A percentile compares a stretch with the other conserved stretches of the same genome.
These are phyloP conservation scores for Jimgerdemannia lactiflua DNA, from an alignment of 192 early-diverging fungal genomes.

Conservation along the genomic window DNA sequence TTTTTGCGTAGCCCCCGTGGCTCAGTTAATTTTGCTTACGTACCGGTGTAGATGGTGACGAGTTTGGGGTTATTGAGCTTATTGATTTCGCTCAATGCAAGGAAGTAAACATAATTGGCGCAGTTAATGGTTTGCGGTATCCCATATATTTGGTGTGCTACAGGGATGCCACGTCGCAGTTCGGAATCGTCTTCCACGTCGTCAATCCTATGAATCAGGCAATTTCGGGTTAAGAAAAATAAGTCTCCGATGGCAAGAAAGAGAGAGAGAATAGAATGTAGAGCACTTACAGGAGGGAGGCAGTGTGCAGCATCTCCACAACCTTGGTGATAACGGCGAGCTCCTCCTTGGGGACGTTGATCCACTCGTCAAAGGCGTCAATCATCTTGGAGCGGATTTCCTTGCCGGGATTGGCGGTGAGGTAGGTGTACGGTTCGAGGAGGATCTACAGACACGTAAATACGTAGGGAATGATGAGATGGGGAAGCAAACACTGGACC, in stretches of 20 bases:
- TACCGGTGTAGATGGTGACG: slow-evolving; percentile 81
- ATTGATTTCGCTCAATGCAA: slow-evolving; percentile 77
- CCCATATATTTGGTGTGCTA: slow-evolving; percentile 97
- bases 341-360: slow-evolving; percentile 66
- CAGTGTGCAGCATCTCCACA: slow-evolving; percentile 93
- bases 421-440: slow-evolving; percentile 92
- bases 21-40: background rate
- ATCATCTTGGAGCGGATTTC: slow-evolving; percentile 91
- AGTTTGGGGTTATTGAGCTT: slow-evolving; percentile 63
- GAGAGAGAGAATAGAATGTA: background rate
- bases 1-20: too few relatives aligned
- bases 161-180: slow-evolving; percentile 85
- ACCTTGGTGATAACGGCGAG: slow-evolving; percentile 73
- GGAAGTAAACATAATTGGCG: slow-evolving; percentile 97
- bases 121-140: slow-evolving; percentile 92
- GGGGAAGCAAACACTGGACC: too few relatives aligned
- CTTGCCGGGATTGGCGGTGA: slow-evolving; percentile 85
- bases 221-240: background rate
- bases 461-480: too few relatives aligned
- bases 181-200: slow-evolving; percentile 95
- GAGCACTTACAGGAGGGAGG: slow-evolving; percentile 76
- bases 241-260: background rate
- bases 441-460: slow-evolving; percentile 68
- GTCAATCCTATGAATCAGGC: slow-evolving; percentile 66
- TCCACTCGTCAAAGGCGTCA: slow-evolving; percentile 89